Base-by-base conservation (phyloP, 305 asterid species). In the Fraxinus sp. region DNA sequence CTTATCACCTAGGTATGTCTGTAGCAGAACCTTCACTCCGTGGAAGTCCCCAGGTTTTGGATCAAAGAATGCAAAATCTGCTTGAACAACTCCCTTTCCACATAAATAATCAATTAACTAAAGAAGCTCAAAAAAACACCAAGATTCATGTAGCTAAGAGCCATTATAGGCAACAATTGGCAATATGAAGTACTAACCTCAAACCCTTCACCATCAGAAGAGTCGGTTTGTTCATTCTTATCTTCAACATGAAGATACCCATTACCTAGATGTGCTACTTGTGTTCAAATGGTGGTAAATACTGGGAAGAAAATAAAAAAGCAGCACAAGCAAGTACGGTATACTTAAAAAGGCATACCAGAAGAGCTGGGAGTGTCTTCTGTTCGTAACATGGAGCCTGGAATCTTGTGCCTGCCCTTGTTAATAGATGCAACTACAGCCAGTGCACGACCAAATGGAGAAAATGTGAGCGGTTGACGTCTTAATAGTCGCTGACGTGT, bases 41-140 rank as follows among this genome's bases (percentile, higher is more conserved):
- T 96, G 98, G 84, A 93, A 96, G 85, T 93, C 99, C 28, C 82
- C 82, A 49, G 92, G 94, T 84, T 96, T 96, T 10, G 98, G 97
- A 88, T 93, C 98, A 84, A 93, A 91, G 92, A 94, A 95, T 80
- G 86, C 94, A 83, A 94, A 95, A 87, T 95, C 98, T 41, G 94
- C 97, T 89, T 92, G 99, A 71, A 94, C 94, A 81, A 72, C 86
- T 78, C 95, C 99, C 94, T 95, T 83, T 68, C 78, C 59, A 86
- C 79, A 82, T 37, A 79, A 88, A 79, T 4, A 64, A 78, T 20
- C 10, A 8, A 80, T 39, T 39, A 7, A 83, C 70, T 28, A 77
- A 74, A 39, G 20, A 39, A 8, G 68, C 68, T 30, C 28, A 37
- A 10, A 39, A 41, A n/a, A 20, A 74, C 22, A 59, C n/a, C 39